phyloP scores from a whole-genome alignment of 768 basidiomycete genomes.

The Tephrocybe rancida region DNA sequence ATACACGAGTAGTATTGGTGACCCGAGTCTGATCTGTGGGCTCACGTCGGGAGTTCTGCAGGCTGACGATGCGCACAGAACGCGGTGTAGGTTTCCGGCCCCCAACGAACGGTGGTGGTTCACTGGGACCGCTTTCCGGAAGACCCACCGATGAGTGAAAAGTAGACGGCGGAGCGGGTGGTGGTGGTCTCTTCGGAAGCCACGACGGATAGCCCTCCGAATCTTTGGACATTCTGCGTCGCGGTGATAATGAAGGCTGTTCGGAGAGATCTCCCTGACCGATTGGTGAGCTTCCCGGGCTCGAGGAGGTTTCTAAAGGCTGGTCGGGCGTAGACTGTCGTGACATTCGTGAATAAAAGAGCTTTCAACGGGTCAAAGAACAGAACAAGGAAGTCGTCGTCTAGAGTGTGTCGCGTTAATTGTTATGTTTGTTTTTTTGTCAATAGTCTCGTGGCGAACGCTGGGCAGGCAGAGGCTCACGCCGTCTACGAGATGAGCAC shows the following conservation, averaged over 20 bases:
- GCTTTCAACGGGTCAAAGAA: slow-evolving; percentile 21
- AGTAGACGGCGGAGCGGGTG: slow-evolving; percentile 74
- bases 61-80: slow-evolving; percentile 78
- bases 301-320: slow-evolving; percentile 24
- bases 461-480: slow-evolving; percentile 18
- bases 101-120: slow-evolving; percentile 39
- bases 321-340: slow-evolving; percentile 35
- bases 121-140: slow-evolving; percentile 31
- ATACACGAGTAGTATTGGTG: slow-evolving; percentile 47
- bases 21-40: slow-evolving; percentile 54
- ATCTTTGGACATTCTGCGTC: slow-evolving; percentile 40
- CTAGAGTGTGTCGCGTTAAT: slow-evolving; percentile 32
- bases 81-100: slow-evolving; percentile 83
- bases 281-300: slow-evolving; percentile 25
- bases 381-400: slow-evolving; percentile 8
- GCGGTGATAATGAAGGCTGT: slow-evolving; percentile 34
- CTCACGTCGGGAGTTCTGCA: slow-evolving; percentile 57
- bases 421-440: slow-evolving; percentile 19
- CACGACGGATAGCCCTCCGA: slow-evolving; percentile 82
- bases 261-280: slow-evolving; percentile 24
- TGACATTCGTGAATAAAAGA: slow-evolving; percentile 37
- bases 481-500: slow-evolving; percentile 19
- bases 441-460: slow-evolving; percentile 19
- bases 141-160: slow-evolving; percentile 58
- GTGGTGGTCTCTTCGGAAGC: slow-evolving; percentile 79